Evolutionary conservation across 495 filamentous ascomycete genomes (phyloP).

Genomic region (Penicillium cataractarum): DNA sequence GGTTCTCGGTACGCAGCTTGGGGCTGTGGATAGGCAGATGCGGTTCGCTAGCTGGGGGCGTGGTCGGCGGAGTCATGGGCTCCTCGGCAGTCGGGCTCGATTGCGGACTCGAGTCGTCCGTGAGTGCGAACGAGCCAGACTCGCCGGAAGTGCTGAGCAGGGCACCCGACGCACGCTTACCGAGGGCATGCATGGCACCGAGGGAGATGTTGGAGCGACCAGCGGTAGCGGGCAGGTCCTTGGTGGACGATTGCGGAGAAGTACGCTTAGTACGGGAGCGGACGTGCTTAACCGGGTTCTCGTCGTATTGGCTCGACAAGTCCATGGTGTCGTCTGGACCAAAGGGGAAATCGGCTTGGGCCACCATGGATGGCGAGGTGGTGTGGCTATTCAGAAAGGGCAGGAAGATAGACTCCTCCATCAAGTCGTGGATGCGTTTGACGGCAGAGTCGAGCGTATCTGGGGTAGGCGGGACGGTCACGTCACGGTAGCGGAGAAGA

Average conservation of each 20-base stretch:
- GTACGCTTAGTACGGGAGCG: conserved; percentile 41
- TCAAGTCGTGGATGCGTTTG: conserved; percentile 87
- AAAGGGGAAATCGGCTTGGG: conserved; percentile 36
- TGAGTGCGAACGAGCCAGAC: conserved; percentile 39
- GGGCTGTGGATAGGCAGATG: conserved; percentile 55
- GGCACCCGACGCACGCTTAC: conserved; percentile 43
- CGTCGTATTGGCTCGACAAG: conserved; percentile 38
- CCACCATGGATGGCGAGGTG: conserved; percentile 35
- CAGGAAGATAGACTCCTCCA: conserved; percentile 87
- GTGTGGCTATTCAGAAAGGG: conserved; percentile 48
- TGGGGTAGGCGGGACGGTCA: conserved; percentile 71
- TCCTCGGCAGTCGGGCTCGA: conserved; percentile 56
- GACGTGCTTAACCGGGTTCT: conserved; percentile 35
- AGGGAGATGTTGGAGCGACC: conserved; percentile 40
- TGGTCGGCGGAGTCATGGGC: conserved; percentile 88
- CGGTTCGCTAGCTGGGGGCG: conserved; percentile 70
- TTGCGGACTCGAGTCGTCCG: conserved; percentile 51
- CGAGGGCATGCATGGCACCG: conserved; percentile 36
- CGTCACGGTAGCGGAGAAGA: conserved; percentile 66
- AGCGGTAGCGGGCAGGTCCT: conserved; percentile 38
- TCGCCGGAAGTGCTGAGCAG: conserved; percentile 44
- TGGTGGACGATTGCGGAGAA: conserved; percentile 49
- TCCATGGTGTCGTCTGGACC: conserved; percentile 38
- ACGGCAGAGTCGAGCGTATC: conserved; percentile 85
- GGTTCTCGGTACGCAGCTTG: conserved; percentile 56